A percentile compares a stretch with the other conserved stretches of the same genome.
Conservation (phyloP, 495 filamentous ascomycete species). For the Ramalina peruviana region DNA sequence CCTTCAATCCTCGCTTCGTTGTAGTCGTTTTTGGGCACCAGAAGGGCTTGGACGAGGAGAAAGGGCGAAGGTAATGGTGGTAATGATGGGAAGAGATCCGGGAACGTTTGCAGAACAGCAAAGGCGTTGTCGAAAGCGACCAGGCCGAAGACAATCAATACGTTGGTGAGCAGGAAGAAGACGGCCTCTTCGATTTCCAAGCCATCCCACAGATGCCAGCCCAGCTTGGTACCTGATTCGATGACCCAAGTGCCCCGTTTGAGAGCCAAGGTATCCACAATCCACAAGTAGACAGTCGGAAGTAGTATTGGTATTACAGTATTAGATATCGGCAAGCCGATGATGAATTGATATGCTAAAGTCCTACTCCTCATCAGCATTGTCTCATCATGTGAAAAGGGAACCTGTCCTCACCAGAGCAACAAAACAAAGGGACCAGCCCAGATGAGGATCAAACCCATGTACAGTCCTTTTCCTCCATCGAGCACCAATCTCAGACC, state of each 20-base stretch:
- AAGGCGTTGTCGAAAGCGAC: conserved; percentile 48
- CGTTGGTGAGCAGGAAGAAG: conserved; percentile 55
- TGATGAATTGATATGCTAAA: conserved; percentile 42
- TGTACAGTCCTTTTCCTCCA: conserved; percentile 38
- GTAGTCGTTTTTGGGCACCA: conserved; percentile 29
- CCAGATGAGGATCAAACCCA: conserved; percentile 55
- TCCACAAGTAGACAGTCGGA: conserved; percentile 53
- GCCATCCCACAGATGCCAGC: conserved; percentile 40
- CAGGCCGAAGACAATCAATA: conserved; percentile 49
- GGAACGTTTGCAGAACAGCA: conserved; percentile 42
- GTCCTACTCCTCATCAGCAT: conserved; percentile 17
- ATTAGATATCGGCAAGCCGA: conserved; percentile 36
- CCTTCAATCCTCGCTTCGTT: conserved; percentile 37
- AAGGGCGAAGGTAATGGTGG: conserved; percentile 29
- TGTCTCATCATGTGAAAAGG: no score
- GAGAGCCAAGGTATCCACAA: conserved; percentile 49
- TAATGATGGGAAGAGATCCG: conserved; percentile 28
- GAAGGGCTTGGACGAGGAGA: conserved; percentile 30
- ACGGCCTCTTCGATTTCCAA: conserved; percentile 54
- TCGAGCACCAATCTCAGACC: conserved; percentile 27
- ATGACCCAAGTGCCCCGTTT: conserved; percentile 53
- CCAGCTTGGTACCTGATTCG: conserved; percentile 44
- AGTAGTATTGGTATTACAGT: conserved; percentile 40
- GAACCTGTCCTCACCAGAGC: conserved; percentile 33
- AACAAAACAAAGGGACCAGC: conserved; percentile 45